Base-by-base conservation (phyloP, 192 early-diverging fungal species). In the Jimgerdemannia lactiflua region DNA sequence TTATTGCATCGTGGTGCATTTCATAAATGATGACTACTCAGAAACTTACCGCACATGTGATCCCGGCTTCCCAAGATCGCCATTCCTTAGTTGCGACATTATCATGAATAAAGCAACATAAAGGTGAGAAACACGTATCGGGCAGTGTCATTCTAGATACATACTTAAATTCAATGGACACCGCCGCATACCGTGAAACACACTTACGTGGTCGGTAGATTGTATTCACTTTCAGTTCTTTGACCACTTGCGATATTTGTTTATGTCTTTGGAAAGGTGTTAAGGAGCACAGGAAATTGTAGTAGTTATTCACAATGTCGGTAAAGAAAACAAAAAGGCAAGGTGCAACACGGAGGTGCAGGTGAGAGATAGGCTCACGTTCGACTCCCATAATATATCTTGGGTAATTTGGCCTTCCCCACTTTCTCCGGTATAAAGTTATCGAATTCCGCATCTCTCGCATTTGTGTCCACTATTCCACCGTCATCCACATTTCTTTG, bases 211-310 rank as follows among this genome's bases (percentile, higher is more conserved):
- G 78, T 14, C 83, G 86, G 72, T 91, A 91, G 3, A 72, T 78
- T 19, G 89, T 85, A 42, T 90, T 90, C 10, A 42, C 66, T n/a
- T 84, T 84, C 69, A 90, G 78, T 54, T 90, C 89, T 20, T 77
- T 69, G 40, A 90, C 75, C 4, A 90, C 73, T 77, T 90, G 89
- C 19, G 86, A 72, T 4, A 90, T 80, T 67, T 90, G 89, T 80
- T 84, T 87, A 73, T 90, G 89, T 11, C 75, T 76, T 70, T 43
- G 10, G 43, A 64, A 29, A 29, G 29, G 29, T 29, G 29, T 29
- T 10, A 49, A n/a, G 29, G 29, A 29, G 29, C 49, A 59, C 14
- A 59, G 49, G 49, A 59, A 6, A 59, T 59, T 59, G 29, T 1
- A 29, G 29, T 29, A 29, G 29, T 29, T 29, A 29, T 29, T 29